Evolutionary conservation across 2,329 filamentous ascomycete species (phyloP), one percentile per base, ranked within the genome.

Genomic region (Myotisia sp.): DNA sequence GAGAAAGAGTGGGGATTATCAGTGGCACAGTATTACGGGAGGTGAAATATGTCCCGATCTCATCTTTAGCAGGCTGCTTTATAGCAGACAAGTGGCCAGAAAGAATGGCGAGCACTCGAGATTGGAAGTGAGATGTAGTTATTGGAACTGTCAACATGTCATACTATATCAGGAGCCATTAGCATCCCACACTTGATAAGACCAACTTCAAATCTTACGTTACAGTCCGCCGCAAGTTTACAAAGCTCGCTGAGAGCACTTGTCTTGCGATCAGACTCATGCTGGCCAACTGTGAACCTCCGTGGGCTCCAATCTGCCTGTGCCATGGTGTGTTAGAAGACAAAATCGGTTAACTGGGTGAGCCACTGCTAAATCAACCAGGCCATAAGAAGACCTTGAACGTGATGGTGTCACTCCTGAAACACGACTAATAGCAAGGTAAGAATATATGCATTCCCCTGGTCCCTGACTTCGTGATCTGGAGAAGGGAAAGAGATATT

Each of bases 91-190:
- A 54, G 51, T 71, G 63, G 16, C 62, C 55, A 16, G 67, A 67
- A 5, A 76, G 55, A 12, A 70, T 52, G 2, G 59, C 51, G 34
- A 75, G 52, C 3, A 77, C 68, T 33, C 68, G 62, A 18, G 67
- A 65, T 43, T 76, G 73, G 48, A 76, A 77, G 44, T 65, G 58
- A 18, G 65, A 49, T 12, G 69, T 76, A 2, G 73, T 76, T 41
- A 78, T 71, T 6, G 71, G 68, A 16, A 65, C 66, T 2, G 73
- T 76, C 40, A 77, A 56, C 64, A 77, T 68, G 49, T 78, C 72
- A 65, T 77, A 78, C 70, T 74, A 47, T n/a, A 26, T 7, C 6
- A 9, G 26, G 16, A 17, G 37, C 47, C 30, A 48, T 35, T 33
- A 31, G 29, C 6, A 6, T 18, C 3, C 38, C 19, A 22, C 20